phyloP scores from a whole-genome alignment of 2,329 filamentous ascomycete genomes.

The Aspergillus spinulosporus region DNA sequence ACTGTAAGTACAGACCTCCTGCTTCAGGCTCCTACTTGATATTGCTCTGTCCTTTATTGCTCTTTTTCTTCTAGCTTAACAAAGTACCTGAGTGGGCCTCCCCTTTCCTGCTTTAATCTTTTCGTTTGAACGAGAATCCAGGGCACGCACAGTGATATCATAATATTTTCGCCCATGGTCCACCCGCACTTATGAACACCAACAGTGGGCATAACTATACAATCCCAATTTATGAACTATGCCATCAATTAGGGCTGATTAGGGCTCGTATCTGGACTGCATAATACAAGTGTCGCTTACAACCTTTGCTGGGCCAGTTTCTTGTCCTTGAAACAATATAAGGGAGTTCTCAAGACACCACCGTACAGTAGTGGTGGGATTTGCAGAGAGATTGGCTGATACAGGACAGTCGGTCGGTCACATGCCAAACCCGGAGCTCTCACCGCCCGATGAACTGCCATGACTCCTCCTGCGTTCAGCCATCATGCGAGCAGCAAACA shows the following conservation, averaged over 20 bases:
- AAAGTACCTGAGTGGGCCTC: too few species aligned
- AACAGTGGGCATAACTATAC: not conserved
- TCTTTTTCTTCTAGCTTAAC: not conserved
- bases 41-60: too few species aligned
- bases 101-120: not conserved
- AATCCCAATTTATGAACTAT: not conserved
- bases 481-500: slow-evolving; percentile 11
- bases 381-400: not conserved
- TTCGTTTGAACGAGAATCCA: not conserved
- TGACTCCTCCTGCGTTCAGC: slow-evolving; percentile 10
- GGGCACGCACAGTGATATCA: slow-evolving; percentile 8
- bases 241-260: not conserved
- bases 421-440: slow-evolving; percentile 19
- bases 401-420: slow-evolving; percentile 7
- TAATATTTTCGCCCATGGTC: not conserved
- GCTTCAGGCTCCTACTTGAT: not conserved
- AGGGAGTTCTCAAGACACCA: too few species aligned
- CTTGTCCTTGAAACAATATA: too few species aligned
- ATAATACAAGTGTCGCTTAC: too few species aligned
- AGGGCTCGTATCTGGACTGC: not conserved
- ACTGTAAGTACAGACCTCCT: not conserved
- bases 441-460: slow-evolving; percentile 19
- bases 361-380: too few species aligned
- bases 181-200: slow-evolving; percentile 1
- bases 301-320: too few species aligned